Base-by-base conservation (phyloP, 192 early-diverging fungal genomes). In the Rhizoclosmatium sp. region DNA sequence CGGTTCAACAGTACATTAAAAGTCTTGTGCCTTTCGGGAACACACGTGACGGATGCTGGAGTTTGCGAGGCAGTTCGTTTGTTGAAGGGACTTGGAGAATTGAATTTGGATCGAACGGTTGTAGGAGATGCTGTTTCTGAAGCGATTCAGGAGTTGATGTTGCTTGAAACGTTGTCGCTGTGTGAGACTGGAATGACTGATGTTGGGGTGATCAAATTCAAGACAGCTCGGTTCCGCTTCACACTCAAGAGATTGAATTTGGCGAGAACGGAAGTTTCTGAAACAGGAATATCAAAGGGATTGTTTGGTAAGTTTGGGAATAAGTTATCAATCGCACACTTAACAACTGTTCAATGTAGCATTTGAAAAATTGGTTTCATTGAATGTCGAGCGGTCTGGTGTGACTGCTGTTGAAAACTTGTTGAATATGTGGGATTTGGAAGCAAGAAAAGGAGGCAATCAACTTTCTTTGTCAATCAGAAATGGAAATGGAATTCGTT, bases 11-110 rank as follows among this genome's bases (percentile, higher is more conserved):
- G 69, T 47, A 81, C 77, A 40, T 71, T 90, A 21, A 59, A 80
- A 46, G 79, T 83, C 51, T 62, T 91, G 1, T 84, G 81, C 3
- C 61, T 91, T 1, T 58, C 75, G 5, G 86, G 85, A 2, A 89
- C 89, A 19, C 83, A 81, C 23, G 51, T 90, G 7, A 90, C 88
- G 7, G 88, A 90, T 44, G 62, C 60, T n/a, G 87, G 88, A 1
- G n/a, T 89, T 2, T 59, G 64, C 4, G 42, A 61, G 69, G 83
- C 80, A 75, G 58, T 85, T 70, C 69, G 44, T 0, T 72, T 72
- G 4, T 69, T 87, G 21, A 78, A 14, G n/a, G 48, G 47, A 64
- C 48, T 76, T 7, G 47, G 69, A 31, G 83, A 85, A 40, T 79
- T 90, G 7, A 80, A 75, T 65, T 71, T 88, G 19, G 89, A 89